Conservation (phyloP, 202 grass and related monocot species). For the Panicum virgatum region DNA sequence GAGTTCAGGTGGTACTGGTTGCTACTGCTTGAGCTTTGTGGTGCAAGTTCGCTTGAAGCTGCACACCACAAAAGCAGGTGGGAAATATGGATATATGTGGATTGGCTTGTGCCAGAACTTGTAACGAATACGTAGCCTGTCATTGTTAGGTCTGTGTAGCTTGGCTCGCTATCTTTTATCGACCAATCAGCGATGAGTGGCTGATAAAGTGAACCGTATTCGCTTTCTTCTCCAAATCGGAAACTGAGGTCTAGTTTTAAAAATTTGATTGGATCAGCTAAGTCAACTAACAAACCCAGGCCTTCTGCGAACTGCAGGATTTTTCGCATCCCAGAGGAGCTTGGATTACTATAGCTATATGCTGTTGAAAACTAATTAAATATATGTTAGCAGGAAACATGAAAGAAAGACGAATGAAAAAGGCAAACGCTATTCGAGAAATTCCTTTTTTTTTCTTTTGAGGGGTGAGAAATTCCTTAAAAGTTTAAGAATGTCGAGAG, state of each 20-base stretch:
- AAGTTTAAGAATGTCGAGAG: not conserved
- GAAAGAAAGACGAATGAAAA: not conserved
- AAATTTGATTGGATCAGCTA: not conserved
- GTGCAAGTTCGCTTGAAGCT: constrained; percentile 1
- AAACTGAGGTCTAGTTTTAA: not conserved
- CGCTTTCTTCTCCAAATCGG: not conserved
- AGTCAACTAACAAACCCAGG: not conserved
- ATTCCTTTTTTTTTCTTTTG: too few relatives aligned
- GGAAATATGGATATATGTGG: not conserved
- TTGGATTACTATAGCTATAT: not conserved
- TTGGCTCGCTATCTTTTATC: not conserved
- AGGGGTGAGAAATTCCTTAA: too few relatives aligned
- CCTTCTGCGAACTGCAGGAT: not conserved
- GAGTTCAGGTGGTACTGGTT: constrained; percentile 10
- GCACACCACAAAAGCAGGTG: not conserved
- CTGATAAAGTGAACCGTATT: not conserved
- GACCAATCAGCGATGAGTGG: not conserved
- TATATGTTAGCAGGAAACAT: not conserved
- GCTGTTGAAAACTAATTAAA: not conserved
- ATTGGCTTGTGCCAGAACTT: not conserved
- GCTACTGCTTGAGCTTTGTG: not conserved
- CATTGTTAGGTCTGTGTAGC: not conserved
- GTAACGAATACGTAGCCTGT: not conserved
- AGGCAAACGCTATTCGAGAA: not conserved
- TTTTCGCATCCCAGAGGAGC: not conserved